Conservation (phyloP, 1,284 basidiomycete genomes). For the Trichosporon sp. region DNA sequence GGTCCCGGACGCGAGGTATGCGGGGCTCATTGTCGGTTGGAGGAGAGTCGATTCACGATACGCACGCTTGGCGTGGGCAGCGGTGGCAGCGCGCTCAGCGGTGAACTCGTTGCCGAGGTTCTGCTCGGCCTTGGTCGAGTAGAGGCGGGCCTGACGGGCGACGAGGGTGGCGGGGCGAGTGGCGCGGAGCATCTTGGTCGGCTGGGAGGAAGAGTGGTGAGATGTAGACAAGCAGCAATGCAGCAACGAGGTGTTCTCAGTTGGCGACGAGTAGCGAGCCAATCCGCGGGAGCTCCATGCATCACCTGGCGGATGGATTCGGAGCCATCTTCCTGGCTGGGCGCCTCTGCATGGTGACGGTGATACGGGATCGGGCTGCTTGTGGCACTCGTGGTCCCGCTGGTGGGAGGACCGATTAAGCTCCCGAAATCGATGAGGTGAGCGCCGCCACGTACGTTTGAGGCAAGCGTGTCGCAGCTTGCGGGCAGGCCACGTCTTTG, state of each 20-base stretch:
- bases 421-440: not conserved
- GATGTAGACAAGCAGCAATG: slow-evolving; percentile 5
- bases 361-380: not conserved
- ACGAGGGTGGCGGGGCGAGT: slow-evolving; percentile 18
- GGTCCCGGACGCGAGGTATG: not conserved
- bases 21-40: not conserved
- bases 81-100: slow-evolving; percentile 34
- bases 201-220: slow-evolving; percentile 15
- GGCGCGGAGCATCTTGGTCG: slow-evolving; percentile 22
- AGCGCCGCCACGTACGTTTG: slow-evolving; percentile 6
- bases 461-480: slow-evolving; percentile 2
- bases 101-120: slow-evolving; percentile 37
- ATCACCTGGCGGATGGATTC: slow-evolving; percentile 3
- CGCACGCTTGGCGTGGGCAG: slow-evolving; percentile 43
- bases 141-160: slow-evolving; percentile 25
- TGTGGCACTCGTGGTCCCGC: not conserved
- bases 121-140: slow-evolving; percentile 9
- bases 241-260: not conserved
- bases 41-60: slow-evolving; percentile 1
- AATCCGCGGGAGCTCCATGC: slow-evolving; percentile 5
- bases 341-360: not conserved
- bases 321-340: slow-evolving; percentile 3
- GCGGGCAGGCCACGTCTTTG: slow-evolving; percentile 1
- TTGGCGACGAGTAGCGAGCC: slow-evolving; percentile 6
- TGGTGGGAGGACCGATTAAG: not conserved